Percentiles rank a stretch among this genome's conserved stretches.
These are phyloP conservation scores for Thelonectria olida DNA, from an alignment of 2,329 filamentous ascomycete species.

Conservation along the genomic window DNA sequence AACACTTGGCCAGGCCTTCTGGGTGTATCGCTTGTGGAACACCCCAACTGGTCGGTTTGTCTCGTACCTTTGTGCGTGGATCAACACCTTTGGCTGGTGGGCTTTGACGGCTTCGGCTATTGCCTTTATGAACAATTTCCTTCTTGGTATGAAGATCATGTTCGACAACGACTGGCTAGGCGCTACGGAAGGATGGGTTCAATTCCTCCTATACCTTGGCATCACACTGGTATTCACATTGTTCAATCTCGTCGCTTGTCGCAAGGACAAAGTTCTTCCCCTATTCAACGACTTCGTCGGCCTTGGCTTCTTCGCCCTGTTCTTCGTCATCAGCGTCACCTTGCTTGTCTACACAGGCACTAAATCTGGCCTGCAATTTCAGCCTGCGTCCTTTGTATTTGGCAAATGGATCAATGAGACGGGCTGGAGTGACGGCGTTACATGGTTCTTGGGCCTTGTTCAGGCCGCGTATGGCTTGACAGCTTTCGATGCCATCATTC, in stretches of 20 bases:
- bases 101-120: conserved; percentile 63
- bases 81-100: conserved; percentile 69
- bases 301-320: conserved; percentile 59
- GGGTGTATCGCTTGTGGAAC: conserved; percentile 50
- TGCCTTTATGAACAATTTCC: conserved; percentile 66
- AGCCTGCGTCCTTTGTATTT: conserved; percentile 61
- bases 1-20: conserved; percentile 67
- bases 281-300: conserved; percentile 66
- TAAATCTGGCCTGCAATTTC: conserved; percentile 53
- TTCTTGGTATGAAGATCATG: conserved; percentile 64
- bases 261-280: conserved; percentile 50
- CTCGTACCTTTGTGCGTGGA: conserved; percentile 67
- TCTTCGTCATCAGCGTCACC: conserved; percentile 60
- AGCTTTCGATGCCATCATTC: conserved; percentile 66
- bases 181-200: conserved; percentile 56
- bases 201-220: conserved; percentile 64
- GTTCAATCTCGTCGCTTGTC: conserved; percentile 62
- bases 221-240: conserved; percentile 58
- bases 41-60: conserved; percentile 56
- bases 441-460: conserved; percentile 65
- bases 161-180: conserved; percentile 59
- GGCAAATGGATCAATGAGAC: conserved; percentile 54
- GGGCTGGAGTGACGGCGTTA: conserved; percentile 62
- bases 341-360: conserved; percentile 61
- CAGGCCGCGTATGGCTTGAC: conserved; percentile 61